A percentile compares a stretch with the other conserved stretches of the same genome.
Evolutionary conservation across 1,284 basidiomycete genomes (phyloP).

Genomic region (Bondarzewia mesenterica): DNA sequence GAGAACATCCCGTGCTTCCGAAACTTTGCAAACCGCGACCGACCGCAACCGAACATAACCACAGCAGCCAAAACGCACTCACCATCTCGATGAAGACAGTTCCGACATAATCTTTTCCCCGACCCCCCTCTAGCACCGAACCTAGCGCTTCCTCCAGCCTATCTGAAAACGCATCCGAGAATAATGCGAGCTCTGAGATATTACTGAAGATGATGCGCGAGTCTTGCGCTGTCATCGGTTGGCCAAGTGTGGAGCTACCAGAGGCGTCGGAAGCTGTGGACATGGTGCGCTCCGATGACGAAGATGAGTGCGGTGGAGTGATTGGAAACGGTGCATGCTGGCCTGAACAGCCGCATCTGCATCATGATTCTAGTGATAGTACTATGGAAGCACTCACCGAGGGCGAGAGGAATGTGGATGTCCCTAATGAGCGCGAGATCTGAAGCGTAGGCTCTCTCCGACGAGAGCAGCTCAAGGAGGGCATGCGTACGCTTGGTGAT

Average conservation of each 20-base stretch:
- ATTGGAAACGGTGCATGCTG: conserved; percentile 21
- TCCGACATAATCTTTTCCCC: conserved; percentile 70
- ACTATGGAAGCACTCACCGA: conserved; percentile 36
- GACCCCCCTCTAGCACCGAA: conserved; percentile 39
- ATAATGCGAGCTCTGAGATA: conserved; percentile 63
- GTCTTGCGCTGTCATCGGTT: conserved; percentile 67
- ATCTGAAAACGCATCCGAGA: conserved; percentile 62
- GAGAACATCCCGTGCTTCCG: too few relatives aligned
- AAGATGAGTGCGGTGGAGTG: conserved; percentile 22
- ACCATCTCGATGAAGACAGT: conserved; percentile 71
- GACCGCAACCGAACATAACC: conserved; percentile 17
- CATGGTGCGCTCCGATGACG: conserved; percentile 34
- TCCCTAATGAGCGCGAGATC: conserved; percentile 83
- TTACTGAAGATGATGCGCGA: conserved; percentile 75
- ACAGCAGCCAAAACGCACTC: conserved; percentile 7
- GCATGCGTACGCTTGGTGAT: conserved; percentile 76
- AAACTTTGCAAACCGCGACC: too few relatives aligned
- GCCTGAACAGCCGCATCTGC: conserved; percentile 14
- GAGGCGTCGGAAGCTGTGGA: conserved; percentile 25
- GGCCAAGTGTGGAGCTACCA: not conserved
- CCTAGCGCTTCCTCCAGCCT: conserved; percentile 51
- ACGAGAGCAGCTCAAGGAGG: conserved; percentile 75
- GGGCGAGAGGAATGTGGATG: conserved; percentile 73
- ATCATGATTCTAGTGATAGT: not conserved
- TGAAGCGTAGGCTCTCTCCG: conserved; percentile 82